These are phyloP conservation scores for Anisodus tanguticus DNA, from an alignment of 257 asterid genomes.

Conservation along the genomic window DNA sequence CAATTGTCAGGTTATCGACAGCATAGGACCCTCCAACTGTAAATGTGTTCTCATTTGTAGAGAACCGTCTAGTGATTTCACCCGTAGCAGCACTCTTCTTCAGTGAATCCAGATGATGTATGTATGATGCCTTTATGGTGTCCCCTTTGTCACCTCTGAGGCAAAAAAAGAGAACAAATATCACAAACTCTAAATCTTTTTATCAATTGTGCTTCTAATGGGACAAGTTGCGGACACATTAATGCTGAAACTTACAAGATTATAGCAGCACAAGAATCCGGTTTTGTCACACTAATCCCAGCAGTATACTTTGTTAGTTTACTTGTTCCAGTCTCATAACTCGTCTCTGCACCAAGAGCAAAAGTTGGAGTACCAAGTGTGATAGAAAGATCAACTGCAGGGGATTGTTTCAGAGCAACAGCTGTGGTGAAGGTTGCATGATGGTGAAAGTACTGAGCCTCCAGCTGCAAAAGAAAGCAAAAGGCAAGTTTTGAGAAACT, in stretches of 20 bases:
- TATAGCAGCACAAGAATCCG: conserved; percentile 74
- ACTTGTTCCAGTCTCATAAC: conserved; percentile 72
- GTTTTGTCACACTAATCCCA: conserved; percentile 72
- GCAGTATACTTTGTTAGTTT: conserved; percentile 75
- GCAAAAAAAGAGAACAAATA: neutral
- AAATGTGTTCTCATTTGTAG: conserved; percentile 66
- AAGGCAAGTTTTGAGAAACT: conserved; percentile 16
- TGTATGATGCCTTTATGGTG: conserved; percentile 62
- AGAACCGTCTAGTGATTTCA: conserved; percentile 63
- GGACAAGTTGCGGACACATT: neutral
- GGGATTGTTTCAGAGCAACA: conserved; percentile 64
- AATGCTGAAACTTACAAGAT: conserved; percentile 59
- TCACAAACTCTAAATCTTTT: neutral
- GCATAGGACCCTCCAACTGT: conserved; percentile 71
- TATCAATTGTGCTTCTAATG: neutral
- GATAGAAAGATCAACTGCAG: conserved; percentile 65
- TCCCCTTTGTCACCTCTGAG: conserved; percentile 76
- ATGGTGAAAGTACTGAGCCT: conserved; percentile 81
- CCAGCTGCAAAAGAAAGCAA: conserved; percentile 53
- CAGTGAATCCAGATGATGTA: conserved; percentile 58
- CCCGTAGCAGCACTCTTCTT: conserved; percentile 67
- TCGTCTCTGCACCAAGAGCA: conserved; percentile 86
- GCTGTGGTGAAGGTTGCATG: conserved; percentile 79
- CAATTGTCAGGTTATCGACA: conserved; percentile 54
- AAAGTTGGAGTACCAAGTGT: conserved; percentile 87